A percentile compares a stretch with the other conserved stretches of the same genome.
Conservation (phyloP, 2,329 filamentous ascomycete genomes). For the Aaosphaeria arxii region DNA sequence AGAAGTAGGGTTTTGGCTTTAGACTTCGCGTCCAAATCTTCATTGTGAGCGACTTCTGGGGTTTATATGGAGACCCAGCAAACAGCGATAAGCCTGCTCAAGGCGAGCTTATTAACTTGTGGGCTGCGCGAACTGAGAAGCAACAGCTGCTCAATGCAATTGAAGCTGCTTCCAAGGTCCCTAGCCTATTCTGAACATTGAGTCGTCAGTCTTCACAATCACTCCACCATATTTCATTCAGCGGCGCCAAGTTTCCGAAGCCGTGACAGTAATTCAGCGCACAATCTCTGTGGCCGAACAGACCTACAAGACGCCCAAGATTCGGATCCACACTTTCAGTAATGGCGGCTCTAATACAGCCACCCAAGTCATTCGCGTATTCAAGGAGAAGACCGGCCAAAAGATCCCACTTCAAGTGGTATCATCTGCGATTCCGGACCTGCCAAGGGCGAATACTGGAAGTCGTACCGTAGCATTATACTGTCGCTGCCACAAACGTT, state of each 20-base stretch:
- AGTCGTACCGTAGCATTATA: constrained; percentile 12
- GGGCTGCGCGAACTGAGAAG: too few relatives aligned
- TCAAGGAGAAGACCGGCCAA: neutral
- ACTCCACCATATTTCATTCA: constrained; percentile 2
- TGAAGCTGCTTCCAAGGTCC: too few relatives aligned
- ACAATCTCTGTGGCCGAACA: neutral
- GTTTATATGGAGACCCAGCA: too few relatives aligned
- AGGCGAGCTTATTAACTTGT: too few relatives aligned
- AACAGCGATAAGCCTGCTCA: too few relatives aligned
- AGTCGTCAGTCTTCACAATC: constrained; percentile 8
- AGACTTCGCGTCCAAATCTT: too few relatives aligned
- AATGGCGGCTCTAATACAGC: constrained; percentile 6
- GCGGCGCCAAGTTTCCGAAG: neutral
- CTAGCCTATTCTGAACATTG: constrained; percentile 9
- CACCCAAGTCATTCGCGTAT: constrained; percentile 3
- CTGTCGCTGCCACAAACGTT: constrained; percentile 1
- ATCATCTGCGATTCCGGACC: constrained; percentile 4
- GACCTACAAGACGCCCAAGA: neutral
- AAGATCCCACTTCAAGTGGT: constrained; percentile 3
- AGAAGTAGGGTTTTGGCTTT: too few relatives aligned
- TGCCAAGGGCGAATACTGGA: constrained; percentile 7
- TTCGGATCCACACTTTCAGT: constrained; percentile 7
- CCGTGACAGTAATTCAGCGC: constrained; percentile 3
- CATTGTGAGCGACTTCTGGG: too few relatives aligned
- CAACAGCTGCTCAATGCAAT: too few relatives aligned